Base-by-base conservation (phyloP, 1,284 basidiomycete genomes). In the Fistulina hepatica region DNA sequence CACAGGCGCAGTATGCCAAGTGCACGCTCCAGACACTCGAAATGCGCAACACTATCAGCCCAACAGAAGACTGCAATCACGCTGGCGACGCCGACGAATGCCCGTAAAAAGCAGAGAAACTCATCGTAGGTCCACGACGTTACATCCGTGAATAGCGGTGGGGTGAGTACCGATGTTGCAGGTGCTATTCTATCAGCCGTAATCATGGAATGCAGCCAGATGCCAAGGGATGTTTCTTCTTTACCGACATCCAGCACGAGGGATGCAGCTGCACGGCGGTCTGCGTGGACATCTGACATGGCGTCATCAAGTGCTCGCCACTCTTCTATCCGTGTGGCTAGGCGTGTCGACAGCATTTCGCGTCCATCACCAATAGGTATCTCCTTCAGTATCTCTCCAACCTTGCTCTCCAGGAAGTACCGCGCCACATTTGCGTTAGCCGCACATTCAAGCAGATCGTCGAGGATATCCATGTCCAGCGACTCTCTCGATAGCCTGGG, bases 31-130 rank as follows among this genome's bases (percentile, higher is more conserved):
- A 77, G 65, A 49, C 78, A 80, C 12, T 56, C 54, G 40, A 71
- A 67, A 43, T 76, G 69, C 2, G 76, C 76, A n/a, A 81, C 59
- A 52, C 78, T 79, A 49, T 85, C 82, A 13, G 81, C 71, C 77
- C 81, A 86, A 6, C 78, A 77, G 50, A 76, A 77, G n/a, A 81
- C 77, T 1, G 74, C 74, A n/a, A 86, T 56, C 8, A 82, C 73
- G 33, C 67, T 65, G 3, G 75, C 66, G 4, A 84, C 65, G 6
- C 82, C 82, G 33, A 84, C 57, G 43, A 69, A 74, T 0, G 76
- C 76, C 42, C 76, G 66, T 15, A 80, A 58, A 44, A 80, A 76
- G 2, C 65, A 59, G 13, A 81, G 56, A 45, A 83, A 80, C 35
- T 76, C 71, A 23, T 67, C 65, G n/a, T n/a, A n/a, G n/a, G n/a